phyloP scores from a whole-genome alignment of 805 yeast species.

The Wickerhamiella alocasiicola region DNA sequence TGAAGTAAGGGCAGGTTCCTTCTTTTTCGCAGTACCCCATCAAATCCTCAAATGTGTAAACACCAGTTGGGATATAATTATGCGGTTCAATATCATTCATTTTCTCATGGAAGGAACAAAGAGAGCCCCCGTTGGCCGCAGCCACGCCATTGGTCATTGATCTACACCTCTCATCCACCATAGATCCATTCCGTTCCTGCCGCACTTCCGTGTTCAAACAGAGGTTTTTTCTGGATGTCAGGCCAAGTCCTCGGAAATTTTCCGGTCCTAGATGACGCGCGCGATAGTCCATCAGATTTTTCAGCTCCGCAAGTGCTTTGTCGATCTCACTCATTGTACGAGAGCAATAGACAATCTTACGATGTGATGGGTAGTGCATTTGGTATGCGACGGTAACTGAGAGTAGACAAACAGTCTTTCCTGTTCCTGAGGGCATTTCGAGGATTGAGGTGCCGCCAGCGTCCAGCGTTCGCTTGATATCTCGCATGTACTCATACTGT shows the following conservation, averaged over 20 bases:
- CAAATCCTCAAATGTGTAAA: slow-evolving; percentile 81
- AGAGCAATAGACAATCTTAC: slow-evolving; percentile 91
- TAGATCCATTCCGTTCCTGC: slow-evolving; percentile 76
- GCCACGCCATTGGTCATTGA: slow-evolving; percentile 87
- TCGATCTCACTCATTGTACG: slow-evolving; percentile 99
- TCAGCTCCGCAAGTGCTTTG: slow-evolving; percentile 86
- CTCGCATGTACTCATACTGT: slow-evolving; percentile 96
- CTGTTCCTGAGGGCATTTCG: slow-evolving; percentile 99
- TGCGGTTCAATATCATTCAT: slow-evolving; percentile 77
- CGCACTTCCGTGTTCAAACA: slow-evolving; percentile 83
- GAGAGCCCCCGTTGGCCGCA: slow-evolving; percentile 45
- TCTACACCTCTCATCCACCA: slow-evolving; percentile 94
- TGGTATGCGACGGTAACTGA: slow-evolving; percentile 93
- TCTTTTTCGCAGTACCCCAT: slow-evolving; percentile 62
- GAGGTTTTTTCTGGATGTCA: slow-evolving; percentile 86
- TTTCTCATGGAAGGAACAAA: slow-evolving; percentile 88
- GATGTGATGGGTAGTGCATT: slow-evolving; percentile 80
- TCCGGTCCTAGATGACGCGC: slow-evolving; percentile 76
- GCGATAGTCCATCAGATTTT: slow-evolving; percentile 77
- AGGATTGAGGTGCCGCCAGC: slow-evolving; percentile 93
- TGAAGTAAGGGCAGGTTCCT: slow-evolving; percentile 90
- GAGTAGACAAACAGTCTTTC: slow-evolving; percentile 85
- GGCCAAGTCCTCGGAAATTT: slow-evolving; percentile 86
- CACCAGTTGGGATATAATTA: slow-evolving; percentile 82
- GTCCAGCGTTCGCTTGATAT: slow-evolving; percentile 82